A percentile compares a stretch with the other conserved stretches of the same genome.
Conservation (phyloP, 257 asterid genomes). For the Solanum arcanum region DNA sequence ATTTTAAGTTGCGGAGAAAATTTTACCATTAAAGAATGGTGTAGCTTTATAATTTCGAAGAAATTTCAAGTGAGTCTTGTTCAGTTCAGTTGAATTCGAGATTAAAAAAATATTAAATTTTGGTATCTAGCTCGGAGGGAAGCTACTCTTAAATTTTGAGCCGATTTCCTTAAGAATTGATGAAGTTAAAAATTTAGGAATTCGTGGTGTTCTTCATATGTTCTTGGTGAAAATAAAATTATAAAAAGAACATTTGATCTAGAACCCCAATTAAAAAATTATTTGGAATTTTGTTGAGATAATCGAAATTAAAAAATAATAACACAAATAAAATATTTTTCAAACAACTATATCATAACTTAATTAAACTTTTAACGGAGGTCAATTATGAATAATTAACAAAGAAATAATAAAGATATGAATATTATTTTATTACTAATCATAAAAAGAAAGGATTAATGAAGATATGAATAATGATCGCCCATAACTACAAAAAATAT, state of each 20-base stretch:
- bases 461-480: background rate
- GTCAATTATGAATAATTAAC: rapidly evolving
- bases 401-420: background rate
- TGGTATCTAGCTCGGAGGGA: background rate
- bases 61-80: background rate
- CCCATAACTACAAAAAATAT: background rate
- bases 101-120: too few relatives aligned
- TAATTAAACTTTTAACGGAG: background rate
- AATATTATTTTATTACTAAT: background rate
- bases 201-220: background rate
- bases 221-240: too few relatives aligned
- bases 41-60: background rate
- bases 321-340: too few relatives aligned
- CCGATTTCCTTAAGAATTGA: background rate
- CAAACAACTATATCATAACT: background rate
- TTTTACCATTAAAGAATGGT: background rate
- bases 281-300: too few relatives aligned
- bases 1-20: background rate
- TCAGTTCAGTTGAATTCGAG: background rate
- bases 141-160: background rate
- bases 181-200: too few relatives aligned
- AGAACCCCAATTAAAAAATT: background rate
- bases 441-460: background rate
- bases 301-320: too few relatives aligned
- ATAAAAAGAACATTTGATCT: background rate